Conservation (phyloP, 2,329 filamentous ascomycete genomes). For the Sporothrix brunneoviolacea region DNA sequence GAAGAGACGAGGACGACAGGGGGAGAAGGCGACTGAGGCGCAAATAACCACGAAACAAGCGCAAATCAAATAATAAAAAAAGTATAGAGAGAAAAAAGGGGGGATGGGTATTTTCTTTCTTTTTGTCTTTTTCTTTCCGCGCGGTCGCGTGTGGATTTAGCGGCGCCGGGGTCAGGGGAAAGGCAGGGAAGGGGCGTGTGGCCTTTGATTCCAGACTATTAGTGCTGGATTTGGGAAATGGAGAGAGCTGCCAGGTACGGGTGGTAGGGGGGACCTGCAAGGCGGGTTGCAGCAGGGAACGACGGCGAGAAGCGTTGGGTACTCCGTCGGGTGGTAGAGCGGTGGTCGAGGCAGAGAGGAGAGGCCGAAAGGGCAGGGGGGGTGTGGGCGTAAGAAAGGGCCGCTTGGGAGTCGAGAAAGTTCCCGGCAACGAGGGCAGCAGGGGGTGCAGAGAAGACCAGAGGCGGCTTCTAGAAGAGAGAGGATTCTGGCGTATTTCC, state of each 20-base stretch:
- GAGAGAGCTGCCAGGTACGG: conserved; percentile 14
- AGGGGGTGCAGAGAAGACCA: conserved; percentile 8
- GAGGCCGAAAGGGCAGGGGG: not conserved
- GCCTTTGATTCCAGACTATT: conserved; percentile 1
- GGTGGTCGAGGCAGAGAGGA: not conserved
- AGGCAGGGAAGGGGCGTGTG: conserved; percentile 5
- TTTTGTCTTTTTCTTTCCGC: conserved; percentile 7
- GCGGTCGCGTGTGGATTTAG: conserved; percentile 16
- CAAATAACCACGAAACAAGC: conserved; percentile 16
- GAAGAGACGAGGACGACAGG: not conserved
- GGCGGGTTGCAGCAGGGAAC: conserved; percentile 7
- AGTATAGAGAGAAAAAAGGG: conserved; percentile 9
- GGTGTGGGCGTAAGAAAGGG: conserved; percentile 4
- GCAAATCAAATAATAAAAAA: conserved; percentile 13
- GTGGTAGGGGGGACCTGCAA: conserved; percentile 10
- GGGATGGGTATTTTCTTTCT: conserved; percentile 8
- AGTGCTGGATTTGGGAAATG: conserved; percentile 15
- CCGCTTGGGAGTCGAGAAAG: not conserved
- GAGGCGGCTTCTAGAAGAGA: conserved; percentile 14
- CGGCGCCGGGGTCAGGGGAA: conserved; percentile 10
- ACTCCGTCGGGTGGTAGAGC: not conserved
- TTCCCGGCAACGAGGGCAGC: conserved; percentile 6
- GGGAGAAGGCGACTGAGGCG: conserved; percentile 2
- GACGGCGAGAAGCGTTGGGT: conserved; percentile 1
- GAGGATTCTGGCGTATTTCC: conserved; percentile 1